phyloP scores from a whole-genome alignment of 768 basidiomycete species.

The Pulveroboletus sp. region DNA sequence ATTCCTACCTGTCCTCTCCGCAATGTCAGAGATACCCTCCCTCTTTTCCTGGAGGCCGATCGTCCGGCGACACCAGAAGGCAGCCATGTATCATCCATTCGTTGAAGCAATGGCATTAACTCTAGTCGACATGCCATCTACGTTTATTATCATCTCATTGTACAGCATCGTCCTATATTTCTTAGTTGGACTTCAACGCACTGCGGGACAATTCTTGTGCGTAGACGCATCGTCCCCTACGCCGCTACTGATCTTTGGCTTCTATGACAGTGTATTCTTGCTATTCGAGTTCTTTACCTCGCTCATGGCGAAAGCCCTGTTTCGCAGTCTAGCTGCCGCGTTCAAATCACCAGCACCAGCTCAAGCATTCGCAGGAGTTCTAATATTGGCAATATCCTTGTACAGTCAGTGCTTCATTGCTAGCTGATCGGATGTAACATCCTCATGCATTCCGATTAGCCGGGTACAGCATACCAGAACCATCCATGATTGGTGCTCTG shows the following conservation, averaged over 20 bases:
- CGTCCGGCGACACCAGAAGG: conserved; percentile 38
- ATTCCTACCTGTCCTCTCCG: conserved; percentile 52
- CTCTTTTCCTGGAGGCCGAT: conserved; percentile 44
- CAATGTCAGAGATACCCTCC: conserved; percentile 56
- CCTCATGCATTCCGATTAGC: too few relatives aligned
- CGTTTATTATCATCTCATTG: conserved; percentile 31
- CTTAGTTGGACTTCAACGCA: conserved; percentile 50
- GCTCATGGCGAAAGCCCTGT: conserved; percentile 34
- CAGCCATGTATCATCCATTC: conserved; percentile 50
- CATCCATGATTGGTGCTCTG: too few relatives aligned
- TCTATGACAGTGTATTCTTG: conserved; percentile 44
- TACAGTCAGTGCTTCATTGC: too few relatives aligned
- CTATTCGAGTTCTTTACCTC: conserved; percentile 55
- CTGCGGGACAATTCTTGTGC: conserved; percentile 62
- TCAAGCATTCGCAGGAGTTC: too few relatives aligned
- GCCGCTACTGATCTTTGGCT: conserved; percentile 9
- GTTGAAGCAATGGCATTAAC: conserved; percentile 43
- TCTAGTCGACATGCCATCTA: conserved; percentile 43
- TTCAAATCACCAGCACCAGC: too few relatives aligned
- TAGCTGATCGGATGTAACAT: too few relatives aligned
- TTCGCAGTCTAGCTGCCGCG: too few relatives aligned
- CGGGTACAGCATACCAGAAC: too few relatives aligned
- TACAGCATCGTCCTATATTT: conserved; percentile 52
- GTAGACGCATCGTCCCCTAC: conserved; percentile 18
- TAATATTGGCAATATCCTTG: too few relatives aligned